Conservation (phyloP, 108 stramenopile species). For the Poteriospumella lacustris region DNA sequence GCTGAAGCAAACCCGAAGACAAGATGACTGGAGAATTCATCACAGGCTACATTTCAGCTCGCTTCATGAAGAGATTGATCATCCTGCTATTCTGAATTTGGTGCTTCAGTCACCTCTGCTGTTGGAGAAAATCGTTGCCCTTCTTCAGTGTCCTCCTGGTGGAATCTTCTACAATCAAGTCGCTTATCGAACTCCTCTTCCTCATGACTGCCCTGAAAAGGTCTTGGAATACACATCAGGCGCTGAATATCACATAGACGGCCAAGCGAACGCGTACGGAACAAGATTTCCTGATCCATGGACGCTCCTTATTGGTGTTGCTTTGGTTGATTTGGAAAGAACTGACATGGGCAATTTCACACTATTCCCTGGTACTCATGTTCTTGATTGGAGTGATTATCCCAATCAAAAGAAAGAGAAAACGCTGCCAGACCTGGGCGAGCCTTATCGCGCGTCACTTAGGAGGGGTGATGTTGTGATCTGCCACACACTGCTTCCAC, state of each 20-base stretch:
- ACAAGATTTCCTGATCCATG: conserved; percentile 24
- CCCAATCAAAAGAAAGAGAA: neutral
- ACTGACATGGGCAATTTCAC: conserved; percentile 21
- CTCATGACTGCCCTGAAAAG: neutral
- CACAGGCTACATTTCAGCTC: neutral
- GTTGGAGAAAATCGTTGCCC: neutral
- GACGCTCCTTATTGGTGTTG: conserved; percentile 10
- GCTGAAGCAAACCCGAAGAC: conserved; percentile 3
- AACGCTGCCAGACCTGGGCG: conserved; percentile 13
- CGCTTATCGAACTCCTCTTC: conserved; percentile 17
- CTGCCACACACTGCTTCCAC: neutral
- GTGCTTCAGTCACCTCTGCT: conserved; percentile 3
- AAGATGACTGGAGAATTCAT: conserved; percentile 27
- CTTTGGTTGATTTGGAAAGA: neutral
- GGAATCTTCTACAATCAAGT: conserved; percentile 22
- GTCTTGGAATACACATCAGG: neutral
- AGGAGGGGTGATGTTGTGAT: neutral
- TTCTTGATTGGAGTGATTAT: conserved; percentile 12
- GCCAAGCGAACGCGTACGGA: conserved; percentile 1
- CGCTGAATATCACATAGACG: conserved; percentile 20
- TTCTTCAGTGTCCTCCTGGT: neutral
- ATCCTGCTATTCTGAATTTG: conserved; percentile 13
- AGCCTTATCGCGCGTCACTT: neutral
- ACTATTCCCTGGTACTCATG: conserved; percentile 17
- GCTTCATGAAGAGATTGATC: neutral